Base-by-base conservation (phyloP, 805 yeast species). In the Teunomyces tritomae region DNA sequence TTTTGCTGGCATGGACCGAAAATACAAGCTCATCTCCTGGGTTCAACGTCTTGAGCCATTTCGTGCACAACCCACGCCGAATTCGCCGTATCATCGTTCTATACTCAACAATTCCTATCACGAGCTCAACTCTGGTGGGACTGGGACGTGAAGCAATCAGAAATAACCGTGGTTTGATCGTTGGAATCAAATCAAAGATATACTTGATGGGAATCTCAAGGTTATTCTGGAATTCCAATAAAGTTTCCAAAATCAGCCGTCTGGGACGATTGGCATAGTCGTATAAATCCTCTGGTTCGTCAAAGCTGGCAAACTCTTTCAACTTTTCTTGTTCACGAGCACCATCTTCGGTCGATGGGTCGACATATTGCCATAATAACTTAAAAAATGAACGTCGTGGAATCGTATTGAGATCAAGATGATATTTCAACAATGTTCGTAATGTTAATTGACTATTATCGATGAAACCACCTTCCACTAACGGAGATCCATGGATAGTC, bases 221-320 rank as follows among this genome's bases (percentile, higher is more conserved):
- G 55, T 71, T 70, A 4, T 89, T 78, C 51, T 79, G 82, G 61
- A 94, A 94, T 62, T 94, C 99, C 45, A 82, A 76, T 5, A 94
- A 63, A 0, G 87, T 86, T 63, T 94, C 99, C 17, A 90, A 61
- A 3, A 91, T 78, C 43, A 96, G 89, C 54, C 99, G 67, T 53
- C 97, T 76, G 4, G 98, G 97, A 49, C 98, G 72, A 61, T 89
- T 87, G n/a, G 95, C 95, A 64, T 94, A 94, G 63, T 92, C 84
- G 62, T 83, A 92, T 39, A 91, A 66, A 46, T 88, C 96, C 61
- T 92, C 90, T 45, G 85, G 78, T 44, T 87, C 89, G 39, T 85
- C 85, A 43, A 83, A 74, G 8, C 78, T 70, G 8, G 86, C 79
- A 57, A 94, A 87, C 56, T 94, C 97, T 44, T 70, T 68, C 40